Base-by-base conservation (phyloP, 2,329 filamentous ascomycete genomes). In the Penicillium sp. region DNA sequence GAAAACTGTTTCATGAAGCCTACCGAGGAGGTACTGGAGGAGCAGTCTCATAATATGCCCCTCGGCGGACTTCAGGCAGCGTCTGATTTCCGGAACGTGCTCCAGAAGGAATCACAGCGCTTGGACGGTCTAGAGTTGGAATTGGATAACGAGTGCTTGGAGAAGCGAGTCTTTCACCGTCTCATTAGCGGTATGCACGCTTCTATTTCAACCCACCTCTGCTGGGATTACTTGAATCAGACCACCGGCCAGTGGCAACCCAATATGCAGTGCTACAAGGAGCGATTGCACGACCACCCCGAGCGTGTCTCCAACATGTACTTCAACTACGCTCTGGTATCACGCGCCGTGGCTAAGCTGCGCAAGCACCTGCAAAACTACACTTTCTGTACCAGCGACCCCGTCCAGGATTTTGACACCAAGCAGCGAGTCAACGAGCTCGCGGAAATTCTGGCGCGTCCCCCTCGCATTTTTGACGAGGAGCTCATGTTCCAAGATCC, bases 131-230 rank as follows among this genome's bases (percentile, higher is more conserved):
- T 93, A 46, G 89, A 94, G 62, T 81, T 87, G 48, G 89, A 94
- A 62, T 81, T 87, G 46, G 92, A 96, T 63, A 92, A 97, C 64
- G 90, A 96, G 69, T 99, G 94, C 68, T 78, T 99, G 23, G 94
- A 99, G 79, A 97, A 99, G 82, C 89, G 94, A n/a, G 94, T 97
- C 35, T 99, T 99, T 73, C 94, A 97, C 76, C 85, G 92, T 6
- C 86, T 99, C 60, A 86, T 99, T 59, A 96, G 92, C 49, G 94
- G 94, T 42, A 97, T 99, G 94, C 94, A 99, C 74, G 91, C 94
- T 15, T 96, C 92, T 61, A 99, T 99, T 73, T 96, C 91, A 62
- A 90, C 92, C 0, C 94, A 99, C 75, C 80, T 99, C 41, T 99
- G 94, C 82, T 94, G 89, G 86, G 89, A 97, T 68, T 96, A 94